Evolutionary conservation across 176 grass and related monocot genomes (phyloP), one percentile per base, ranked within the genome.

Genomic region (Thalia dealbata): DNA sequence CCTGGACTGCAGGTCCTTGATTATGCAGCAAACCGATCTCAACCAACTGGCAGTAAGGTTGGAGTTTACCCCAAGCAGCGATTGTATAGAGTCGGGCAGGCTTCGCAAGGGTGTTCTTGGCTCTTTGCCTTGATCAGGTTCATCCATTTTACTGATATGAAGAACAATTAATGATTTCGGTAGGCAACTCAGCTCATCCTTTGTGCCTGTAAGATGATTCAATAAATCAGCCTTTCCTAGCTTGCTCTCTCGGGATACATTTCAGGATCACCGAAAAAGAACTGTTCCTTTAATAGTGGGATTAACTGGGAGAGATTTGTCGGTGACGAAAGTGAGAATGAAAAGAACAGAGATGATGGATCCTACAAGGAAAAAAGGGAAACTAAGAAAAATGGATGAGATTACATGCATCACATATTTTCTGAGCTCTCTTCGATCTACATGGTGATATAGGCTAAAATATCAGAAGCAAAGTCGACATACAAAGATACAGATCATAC

Each of bases 11-110:
- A 90, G 78, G 68, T 88, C 87, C 77, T 92, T 82, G 71, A 97
- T 90, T 52, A 92, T 92, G 38, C 73, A 71, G 69, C 84, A 81
- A 85, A 97, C 87, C 21, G 95, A 88, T 79, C 91, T 76, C 30
- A 88, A 79, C 89, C 85, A 97, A 79, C 70, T 52, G 3, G 82
- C 75, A 58, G 85, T 91, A 24, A 97, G 75, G 55, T 86, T 88
- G 73, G 82, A 78, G 56, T 92, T 97, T 48, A 86, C 76, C 15
- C 79, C 85, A 73, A 82, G 61, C 76, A 91, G 87, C 14, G 95
- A 92, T 67, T 70, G 29, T 69, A 97, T 78, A 72, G 87, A 81
- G 73, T 88, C 63, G 56, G 90, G 87, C 54, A 97, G 79, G 83
- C 71, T 79, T 82, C 58, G 81, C 51, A 91, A 84, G 42, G 76